Percentiles rank a stretch among this genome's conserved stretches.
These are phyloP conservation scores for Hebeloma cylindrosporum DNA, from an alignment of 768 basidiomycete species.

Conservation along the genomic window DNA sequence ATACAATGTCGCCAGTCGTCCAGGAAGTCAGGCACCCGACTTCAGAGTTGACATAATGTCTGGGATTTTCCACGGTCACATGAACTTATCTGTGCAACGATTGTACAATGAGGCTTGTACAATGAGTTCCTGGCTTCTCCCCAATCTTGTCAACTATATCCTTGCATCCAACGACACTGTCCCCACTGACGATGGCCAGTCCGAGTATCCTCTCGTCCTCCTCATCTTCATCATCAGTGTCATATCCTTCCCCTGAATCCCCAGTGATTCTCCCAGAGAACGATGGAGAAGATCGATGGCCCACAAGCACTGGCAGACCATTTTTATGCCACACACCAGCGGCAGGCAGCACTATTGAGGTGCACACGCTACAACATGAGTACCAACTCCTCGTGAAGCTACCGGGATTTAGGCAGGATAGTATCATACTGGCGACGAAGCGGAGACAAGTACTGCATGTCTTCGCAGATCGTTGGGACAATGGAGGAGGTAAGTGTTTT, in stretches of 20 bases:
- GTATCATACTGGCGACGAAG: constrained; percentile 70
- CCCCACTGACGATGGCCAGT: too few species aligned
- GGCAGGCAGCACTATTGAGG: constrained; percentile 63
- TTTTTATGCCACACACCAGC: constrained; percentile 60
- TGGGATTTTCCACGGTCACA: too few species aligned
- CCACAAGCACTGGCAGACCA: constrained; percentile 33
- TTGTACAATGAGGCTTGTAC: too few species aligned
- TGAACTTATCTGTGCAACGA: too few species aligned
- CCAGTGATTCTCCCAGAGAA: constrained; percentile 54
- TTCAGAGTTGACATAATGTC: too few species aligned
- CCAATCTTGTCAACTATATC: too few species aligned
- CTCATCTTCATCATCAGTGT: constrained; percentile 9
- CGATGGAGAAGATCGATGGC: constrained; percentile 16
- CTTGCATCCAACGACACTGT: too few species aligned
- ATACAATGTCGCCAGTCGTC: too few species aligned
- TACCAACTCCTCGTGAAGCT: constrained; percentile 58
- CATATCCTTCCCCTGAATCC: constrained; percentile 48
- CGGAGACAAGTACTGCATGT: constrained; percentile 68
- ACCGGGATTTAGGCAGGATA: constrained; percentile 66
- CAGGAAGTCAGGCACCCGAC: too few species aligned
- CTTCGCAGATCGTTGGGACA: constrained; percentile 74
- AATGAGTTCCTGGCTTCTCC: too few species aligned
- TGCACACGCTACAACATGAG: constrained; percentile 56
- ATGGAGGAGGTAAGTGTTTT: constrained; percentile 48
- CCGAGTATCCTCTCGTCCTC: constrained; percentile 15